Evolutionary conservation across 2,329 filamentous ascomycete species (phyloP).

Genomic region (Escovopsis sp.): DNA sequence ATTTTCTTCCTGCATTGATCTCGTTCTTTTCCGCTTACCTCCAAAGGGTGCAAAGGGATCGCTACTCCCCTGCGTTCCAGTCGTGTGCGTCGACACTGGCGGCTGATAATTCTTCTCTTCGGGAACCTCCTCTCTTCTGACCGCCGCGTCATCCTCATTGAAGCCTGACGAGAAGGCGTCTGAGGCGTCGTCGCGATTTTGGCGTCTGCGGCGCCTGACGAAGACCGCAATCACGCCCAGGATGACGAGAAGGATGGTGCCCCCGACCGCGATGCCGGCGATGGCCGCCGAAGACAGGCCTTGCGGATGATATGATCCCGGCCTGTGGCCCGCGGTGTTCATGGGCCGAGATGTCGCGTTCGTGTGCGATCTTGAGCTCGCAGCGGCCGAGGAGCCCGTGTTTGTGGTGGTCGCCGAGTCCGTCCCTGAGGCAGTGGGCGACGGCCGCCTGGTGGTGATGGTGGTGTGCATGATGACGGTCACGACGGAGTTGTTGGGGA

Average conservation of each 20-base stretch:
- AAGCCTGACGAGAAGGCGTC: constrained; percentile 1
- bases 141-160: constrained; percentile 4
- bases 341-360: constrained; percentile 4
- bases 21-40: too few relatives aligned
- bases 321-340: constrained; percentile 1
- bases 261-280: constrained; percentile 18
- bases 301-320: background rate
- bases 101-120: constrained; percentile 15
- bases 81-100: constrained; percentile 13
- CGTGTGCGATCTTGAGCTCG: constrained; percentile 4
- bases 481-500: constrained; percentile 19
- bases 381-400: background rate
- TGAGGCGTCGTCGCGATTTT: constrained; percentile 2
- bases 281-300: constrained; percentile 16
- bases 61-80: constrained; percentile 10
- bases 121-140: constrained; percentile 5
- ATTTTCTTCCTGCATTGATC: too few relatives aligned
- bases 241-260: constrained; percentile 13
- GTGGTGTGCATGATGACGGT: constrained; percentile 22
- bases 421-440: constrained; percentile 4
- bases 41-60: constrained; percentile 30
- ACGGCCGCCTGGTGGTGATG: constrained; percentile 13
- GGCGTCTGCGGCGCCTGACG: constrained; percentile 10
- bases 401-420: constrained; percentile 1
- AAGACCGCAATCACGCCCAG: constrained; percentile 10